Evolutionary conservation across 257 asterid genomes (phyloP), one percentile per base, ranked within the genome.

Genomic region (Solanum clarkiae): DNA sequence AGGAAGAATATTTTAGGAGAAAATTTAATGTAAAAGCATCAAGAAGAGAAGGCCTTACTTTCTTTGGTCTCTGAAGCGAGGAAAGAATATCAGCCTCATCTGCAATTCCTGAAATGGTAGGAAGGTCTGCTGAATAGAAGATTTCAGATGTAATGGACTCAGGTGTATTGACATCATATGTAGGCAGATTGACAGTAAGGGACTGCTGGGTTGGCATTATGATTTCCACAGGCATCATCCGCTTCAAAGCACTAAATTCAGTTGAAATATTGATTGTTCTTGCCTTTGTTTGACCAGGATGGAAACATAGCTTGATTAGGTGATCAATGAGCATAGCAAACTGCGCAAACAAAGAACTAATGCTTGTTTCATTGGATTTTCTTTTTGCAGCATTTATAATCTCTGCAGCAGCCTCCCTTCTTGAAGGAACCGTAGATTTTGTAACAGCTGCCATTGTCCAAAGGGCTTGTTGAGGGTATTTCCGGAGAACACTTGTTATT

Each of bases 391-490:
- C 97, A 89, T 95, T 93, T 86, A 96, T 92, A 85, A 96, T 96
- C 97, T 96, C 99, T 24, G 98, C 93, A 80, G 98, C 99, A 89
- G 98, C 98, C 63, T 92, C 97, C 91, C 91, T 93, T 86, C 99
- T 93, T 17, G 98, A 94, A 87, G 95, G 84, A 90, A 96, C 98
- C 16, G 98, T 87, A 42, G 99, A 96, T 90, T 96, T 96, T 84
- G 99, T 91, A 81, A 96, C 99, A 81, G 99, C 98, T 87, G 98
- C 99, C 97, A 96, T 95, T 20, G 93, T 96, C 99, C 99, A 96
- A 84, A 96, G 97, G 84, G 96, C 99, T 91, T 96, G 99, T 90
- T 96, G 99, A 49, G 99, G 98, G 86, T 95, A 95, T 86, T 83
- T 91, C 81, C 89, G 93, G 83, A 96, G 97, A 87, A 96, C 98